Evolutionary conservation across 371 early-diverging fungal genomes (phyloP).

Genomic region (Apophysomyces elegans): DNA sequence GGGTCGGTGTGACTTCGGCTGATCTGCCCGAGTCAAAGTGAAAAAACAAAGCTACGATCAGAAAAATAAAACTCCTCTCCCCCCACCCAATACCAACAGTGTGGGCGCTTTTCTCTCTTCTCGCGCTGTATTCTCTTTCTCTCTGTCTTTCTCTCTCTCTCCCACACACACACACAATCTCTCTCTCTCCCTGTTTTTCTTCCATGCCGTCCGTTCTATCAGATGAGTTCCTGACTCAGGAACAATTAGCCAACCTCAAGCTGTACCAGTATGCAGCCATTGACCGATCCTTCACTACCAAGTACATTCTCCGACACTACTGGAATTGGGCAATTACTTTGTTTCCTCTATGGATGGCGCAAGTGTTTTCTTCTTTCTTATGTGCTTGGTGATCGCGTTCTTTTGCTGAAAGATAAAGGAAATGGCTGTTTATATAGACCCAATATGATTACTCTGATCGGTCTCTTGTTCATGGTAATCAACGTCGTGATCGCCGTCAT

Average conservation of each 20-base stretch:
- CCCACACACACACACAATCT: neutral
- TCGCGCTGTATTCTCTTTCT: neutral
- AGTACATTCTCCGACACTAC: constrained; percentile 84
- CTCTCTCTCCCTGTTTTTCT: neutral
- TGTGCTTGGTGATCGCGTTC: neutral
- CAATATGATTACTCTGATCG: constrained; percentile 95
- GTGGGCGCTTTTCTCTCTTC: too few relatives aligned
- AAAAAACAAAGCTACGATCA: neutral
- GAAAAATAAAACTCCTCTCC: too few relatives aligned
- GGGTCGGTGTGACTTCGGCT: too few relatives aligned
- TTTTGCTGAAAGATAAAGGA: neutral
- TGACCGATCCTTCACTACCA: constrained; percentile 85
- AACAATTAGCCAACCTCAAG: constrained; percentile 75
- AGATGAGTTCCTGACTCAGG: constrained; percentile 58
- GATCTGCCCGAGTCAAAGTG: neutral
- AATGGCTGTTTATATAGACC: constrained; percentile 64
- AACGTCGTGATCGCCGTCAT: constrained; percentile 71
- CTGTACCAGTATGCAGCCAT: constrained; percentile 83
- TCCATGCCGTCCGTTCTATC: constrained; percentile 28
- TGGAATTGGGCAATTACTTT: constrained; percentile 88
- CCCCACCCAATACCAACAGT: too few relatives aligned
- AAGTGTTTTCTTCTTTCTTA: constrained; percentile 39
- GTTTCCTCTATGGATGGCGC: constrained; percentile 95
- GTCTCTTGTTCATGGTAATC: constrained; percentile 85
- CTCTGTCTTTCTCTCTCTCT: too few relatives aligned